Evolutionary conservation across 495 filamentous ascomycete genomes (phyloP), one percentile per base, ranked within the genome.

Genomic region (Rostrohypoxylon terebratum): DNA sequence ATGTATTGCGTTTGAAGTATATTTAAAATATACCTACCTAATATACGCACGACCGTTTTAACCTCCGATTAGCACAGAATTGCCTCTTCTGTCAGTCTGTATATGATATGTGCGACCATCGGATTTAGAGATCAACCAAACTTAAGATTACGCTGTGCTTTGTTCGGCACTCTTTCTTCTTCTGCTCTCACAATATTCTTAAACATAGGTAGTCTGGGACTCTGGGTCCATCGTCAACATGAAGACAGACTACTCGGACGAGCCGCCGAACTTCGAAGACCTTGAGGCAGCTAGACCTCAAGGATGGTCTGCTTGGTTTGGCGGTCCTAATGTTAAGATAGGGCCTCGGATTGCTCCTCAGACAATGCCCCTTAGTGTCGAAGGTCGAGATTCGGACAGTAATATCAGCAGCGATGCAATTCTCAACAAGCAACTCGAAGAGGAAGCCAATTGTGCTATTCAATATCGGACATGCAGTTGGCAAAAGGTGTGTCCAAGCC

Each of bases 401-500:
- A 81, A 83, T 31, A 72, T 80, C 38, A 82, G 77, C 54, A 81
- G 85, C 69, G 69, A 78, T 44, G 81, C 77, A 23, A 83, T 85
- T 28, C 77, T 96, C 14, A 89, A 88, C 47, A 90, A 90, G 81
- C 93, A 96, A 81, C 87, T 93, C 65, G 92, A 91, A 55, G 71
- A 92, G 71, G 93, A 97, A 77, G 86, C 89, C n/a, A 88, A 85
- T 40, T 89, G 90, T 80, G 87, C 89, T 16, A 95, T 97, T 82
- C 90, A 94, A 80, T 97, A 97, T 76, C 85, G 93, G 25, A 97
- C 93, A 38, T 97, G 93, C 83, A 93, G 90, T 71, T 97, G 93
- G 93, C 90, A 90, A 76, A 96, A 96, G 88, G 92, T 93, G 71
- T 67, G 83, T 64, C 36, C 23, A 47, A 63, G 50, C 55, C 92